Percentiles rank a stretch among this genome's conserved stretches.
phyloP scores from a whole-genome alignment of 2,329 filamentous ascomycete species.

The Calonectria pauciramosa region DNA sequence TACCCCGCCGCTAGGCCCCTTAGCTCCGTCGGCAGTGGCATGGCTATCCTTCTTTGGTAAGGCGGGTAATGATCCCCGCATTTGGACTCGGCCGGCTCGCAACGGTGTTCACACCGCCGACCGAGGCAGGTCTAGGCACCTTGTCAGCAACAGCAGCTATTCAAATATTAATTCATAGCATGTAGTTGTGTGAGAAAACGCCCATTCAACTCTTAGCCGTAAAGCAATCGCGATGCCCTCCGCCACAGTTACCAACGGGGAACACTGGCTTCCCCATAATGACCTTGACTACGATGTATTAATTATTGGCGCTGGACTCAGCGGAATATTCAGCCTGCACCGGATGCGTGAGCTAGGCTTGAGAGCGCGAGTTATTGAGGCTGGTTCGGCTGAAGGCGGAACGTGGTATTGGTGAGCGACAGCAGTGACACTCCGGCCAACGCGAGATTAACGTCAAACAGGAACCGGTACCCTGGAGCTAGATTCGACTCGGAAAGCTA shows the following conservation, averaged over 20 bases:
- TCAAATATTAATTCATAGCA: background rate
- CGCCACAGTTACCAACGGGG: background rate
- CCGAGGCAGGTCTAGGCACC: background rate
- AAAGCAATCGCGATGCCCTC: background rate
- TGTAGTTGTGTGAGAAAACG: background rate
- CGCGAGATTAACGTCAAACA: background rate
- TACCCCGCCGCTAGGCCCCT: background rate
- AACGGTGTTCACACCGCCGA: background rate
- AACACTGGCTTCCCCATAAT: background rate
- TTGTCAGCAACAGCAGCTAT: background rate
- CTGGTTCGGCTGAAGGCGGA: conserved; percentile 37
- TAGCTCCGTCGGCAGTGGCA: background rate
- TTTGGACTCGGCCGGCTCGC: background rate
- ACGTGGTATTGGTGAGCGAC: conserved; percentile 40
- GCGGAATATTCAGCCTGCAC: conserved; percentile 57
- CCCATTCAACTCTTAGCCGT: background rate
- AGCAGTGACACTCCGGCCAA: no score
- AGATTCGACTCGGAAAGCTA: conserved; percentile 55
- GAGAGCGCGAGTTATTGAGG: conserved; percentile 36
- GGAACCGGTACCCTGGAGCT: conserved; percentile 56
- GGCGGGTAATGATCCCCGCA: background rate
- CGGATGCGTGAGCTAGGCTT: conserved; percentile 52
- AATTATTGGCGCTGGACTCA: conserved; percentile 46
- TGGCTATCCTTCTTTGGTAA: background rate
- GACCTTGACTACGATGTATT: conserved; percentile 39